Conservation (phyloP, 1,284 basidiomycete genomes). For the Cryptococcus sp. region DNA sequence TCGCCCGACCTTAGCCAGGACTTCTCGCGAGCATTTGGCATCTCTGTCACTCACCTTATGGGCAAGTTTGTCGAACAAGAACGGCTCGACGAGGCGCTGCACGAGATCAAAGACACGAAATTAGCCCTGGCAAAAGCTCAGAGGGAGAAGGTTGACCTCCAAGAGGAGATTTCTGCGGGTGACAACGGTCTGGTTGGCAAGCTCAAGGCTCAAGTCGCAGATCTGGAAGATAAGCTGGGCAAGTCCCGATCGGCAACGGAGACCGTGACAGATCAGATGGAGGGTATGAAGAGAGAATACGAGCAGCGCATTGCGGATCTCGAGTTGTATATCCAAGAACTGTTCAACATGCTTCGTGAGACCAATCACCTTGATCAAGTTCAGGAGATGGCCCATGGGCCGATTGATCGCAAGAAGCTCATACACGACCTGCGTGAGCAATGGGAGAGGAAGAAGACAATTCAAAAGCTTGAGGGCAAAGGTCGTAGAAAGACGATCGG, state of each 20-base stretch:
- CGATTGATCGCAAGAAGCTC: conserved; percentile 76
- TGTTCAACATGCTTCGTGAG: conserved; percentile 89
- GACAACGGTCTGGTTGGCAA: conserved; percentile 80
- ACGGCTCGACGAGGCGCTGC: conserved; percentile 72
- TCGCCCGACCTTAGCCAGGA: conserved; percentile 70
- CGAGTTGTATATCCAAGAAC: conserved; percentile 87
- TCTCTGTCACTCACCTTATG: conserved; percentile 85
- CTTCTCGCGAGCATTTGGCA: conserved; percentile 81
- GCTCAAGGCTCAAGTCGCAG: conserved; percentile 71
- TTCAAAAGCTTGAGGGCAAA: conserved; percentile 76
- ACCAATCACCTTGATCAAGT: conserved; percentile 73
- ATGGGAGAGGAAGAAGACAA: conserved; percentile 80
- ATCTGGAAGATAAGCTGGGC: conserved; percentile 76
- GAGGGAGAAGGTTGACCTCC: conserved; percentile 59
- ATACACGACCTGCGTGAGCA: conserved; percentile 73
- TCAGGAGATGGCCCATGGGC: conserved; percentile 57
- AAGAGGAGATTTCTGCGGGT: conserved; percentile 77
- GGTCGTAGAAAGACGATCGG: conserved; percentile 26
- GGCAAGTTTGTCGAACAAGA: conserved; percentile 91
- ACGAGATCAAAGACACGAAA: conserved; percentile 72
- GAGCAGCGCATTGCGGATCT: conserved; percentile 85
- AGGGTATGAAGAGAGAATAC: conserved; percentile 76
- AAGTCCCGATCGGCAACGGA: conserved; percentile 76
- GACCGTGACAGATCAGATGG: conserved; percentile 74
- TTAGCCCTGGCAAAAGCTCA: conserved; percentile 56